phyloP scores from a whole-genome alignment of 2,329 filamentous ascomycete genomes.

The Zopfia rhizophila region DNA sequence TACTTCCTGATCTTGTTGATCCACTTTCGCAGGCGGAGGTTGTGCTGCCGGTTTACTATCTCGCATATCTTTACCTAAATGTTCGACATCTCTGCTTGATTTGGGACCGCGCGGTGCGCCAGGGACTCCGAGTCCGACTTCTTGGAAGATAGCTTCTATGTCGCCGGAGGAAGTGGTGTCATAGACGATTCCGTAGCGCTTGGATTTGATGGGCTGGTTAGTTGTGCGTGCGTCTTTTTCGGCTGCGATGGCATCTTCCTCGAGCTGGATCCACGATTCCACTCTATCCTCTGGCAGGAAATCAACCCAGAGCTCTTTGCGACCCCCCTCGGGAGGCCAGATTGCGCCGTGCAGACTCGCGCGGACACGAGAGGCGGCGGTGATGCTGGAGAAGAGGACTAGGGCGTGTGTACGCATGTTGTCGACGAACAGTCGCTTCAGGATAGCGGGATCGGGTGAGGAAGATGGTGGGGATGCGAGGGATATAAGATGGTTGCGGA shows the following conservation, averaged over 20 bases:
- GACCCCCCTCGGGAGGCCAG: slow-evolving; percentile 87
- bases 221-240: slow-evolving; percentile 41
- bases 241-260: slow-evolving; percentile 41
- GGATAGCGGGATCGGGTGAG: slow-evolving; percentile 62
- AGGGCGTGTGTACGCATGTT: slow-evolving; percentile 89
- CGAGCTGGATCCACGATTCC: slow-evolving; percentile 73
- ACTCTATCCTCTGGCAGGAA: slow-evolving; percentile 84
- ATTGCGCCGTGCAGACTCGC: slow-evolving; percentile 78
- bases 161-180: slow-evolving; percentile 22
- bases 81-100: slow-evolving; percentile 16
- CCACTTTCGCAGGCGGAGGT: neutral
- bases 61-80: no score
- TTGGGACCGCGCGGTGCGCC: slow-evolving; percentile 23
- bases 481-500: slow-evolving; percentile 74
- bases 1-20: neutral
- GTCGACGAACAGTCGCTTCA: slow-evolving; percentile 82
- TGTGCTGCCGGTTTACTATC: no score
- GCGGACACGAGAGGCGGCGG: slow-evolving; percentile 80
- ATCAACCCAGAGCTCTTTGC: slow-evolving; percentile 88
- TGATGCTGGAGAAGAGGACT: slow-evolving; percentile 73
- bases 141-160: slow-evolving; percentile 43
- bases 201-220: slow-evolving; percentile 28
- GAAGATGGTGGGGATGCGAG: slow-evolving; percentile 71
- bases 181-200: slow-evolving; percentile 47
- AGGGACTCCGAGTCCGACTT: slow-evolving; percentile 41